These are phyloP conservation scores for Heracleum sosnowskyi DNA, from an alignment of 129 eudicot species.

Conservation along the genomic window DNA sequence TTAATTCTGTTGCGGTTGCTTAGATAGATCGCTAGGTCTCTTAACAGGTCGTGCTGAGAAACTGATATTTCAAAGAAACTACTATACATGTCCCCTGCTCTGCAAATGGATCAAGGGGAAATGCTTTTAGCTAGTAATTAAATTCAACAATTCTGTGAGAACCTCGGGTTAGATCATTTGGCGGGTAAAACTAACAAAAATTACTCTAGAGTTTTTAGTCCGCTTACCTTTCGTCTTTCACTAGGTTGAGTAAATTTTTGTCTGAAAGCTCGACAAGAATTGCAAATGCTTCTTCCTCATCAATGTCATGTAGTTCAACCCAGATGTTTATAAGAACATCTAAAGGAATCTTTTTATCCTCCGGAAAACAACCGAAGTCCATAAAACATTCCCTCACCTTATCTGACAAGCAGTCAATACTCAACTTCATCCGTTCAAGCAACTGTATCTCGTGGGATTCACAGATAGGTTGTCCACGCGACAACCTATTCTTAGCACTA, in stretches of 20 bases:
- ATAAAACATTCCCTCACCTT: slow-evolving; percentile 70
- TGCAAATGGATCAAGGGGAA: slow-evolving; percentile 21
- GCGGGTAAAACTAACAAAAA: background rate
- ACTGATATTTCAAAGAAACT: slow-evolving; percentile 71
- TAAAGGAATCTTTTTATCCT: slow-evolving; percentile 80
- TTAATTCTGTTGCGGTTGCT: slow-evolving; percentile 40
- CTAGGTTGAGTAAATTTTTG: slow-evolving; percentile 72
- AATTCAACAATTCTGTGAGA: background rate
- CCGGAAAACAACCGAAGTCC: slow-evolving; percentile 83
- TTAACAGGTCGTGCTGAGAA: slow-evolving; percentile 77
- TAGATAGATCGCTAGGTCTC: slow-evolving; percentile 82
- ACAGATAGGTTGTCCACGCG: slow-evolving; percentile 57
- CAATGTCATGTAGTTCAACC: slow-evolving; percentile 80
- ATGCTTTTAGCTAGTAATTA: background rate
- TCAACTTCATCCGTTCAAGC: slow-evolving; percentile 70
- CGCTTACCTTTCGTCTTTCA: slow-evolving; percentile 63
- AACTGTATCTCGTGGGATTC: slow-evolving; percentile 75
- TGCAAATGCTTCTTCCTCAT: slow-evolving; percentile 71
- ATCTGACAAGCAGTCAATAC: slow-evolving; percentile 51
- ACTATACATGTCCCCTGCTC: slow-evolving; percentile 69
- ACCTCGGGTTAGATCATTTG: background rate
- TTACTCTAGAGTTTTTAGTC: background rate
- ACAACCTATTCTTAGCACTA: slow-evolving; percentile 56
- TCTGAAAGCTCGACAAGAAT: slow-evolving; percentile 74
- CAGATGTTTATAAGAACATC: slow-evolving; percentile 82